Conservation (phyloP, 2,329 filamentous ascomycete species). For the Cytospora leucostoma region DNA sequence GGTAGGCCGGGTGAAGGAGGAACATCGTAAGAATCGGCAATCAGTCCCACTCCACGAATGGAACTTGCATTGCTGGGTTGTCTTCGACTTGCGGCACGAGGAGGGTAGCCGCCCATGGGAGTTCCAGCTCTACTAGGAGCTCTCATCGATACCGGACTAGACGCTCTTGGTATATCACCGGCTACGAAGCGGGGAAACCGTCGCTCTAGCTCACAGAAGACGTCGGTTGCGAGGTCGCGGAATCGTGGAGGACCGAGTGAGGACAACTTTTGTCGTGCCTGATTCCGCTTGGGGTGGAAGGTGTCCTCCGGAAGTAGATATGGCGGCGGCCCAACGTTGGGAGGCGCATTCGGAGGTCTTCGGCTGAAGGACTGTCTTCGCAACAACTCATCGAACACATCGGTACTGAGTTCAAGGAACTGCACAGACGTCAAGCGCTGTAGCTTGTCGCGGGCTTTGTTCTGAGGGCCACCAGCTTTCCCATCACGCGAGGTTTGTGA, state of each 20-base stretch:
- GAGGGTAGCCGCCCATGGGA: slow-evolving; percentile 53
- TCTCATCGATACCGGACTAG: slow-evolving; percentile 68
- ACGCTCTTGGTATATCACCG: slow-evolving; percentile 66
- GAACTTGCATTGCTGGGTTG: slow-evolving; percentile 65
- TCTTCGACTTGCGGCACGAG: slow-evolving; percentile 54
- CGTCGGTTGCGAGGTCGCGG: slow-evolving; percentile 88
- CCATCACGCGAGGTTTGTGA: slow-evolving; percentile 72
- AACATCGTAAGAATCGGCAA: slow-evolving; percentile 49
- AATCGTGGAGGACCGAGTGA: slow-evolving; percentile 86
- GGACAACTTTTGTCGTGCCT: slow-evolving; percentile 92
- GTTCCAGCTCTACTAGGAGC: slow-evolving; percentile 63
- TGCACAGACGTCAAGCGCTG: slow-evolving; percentile 86
- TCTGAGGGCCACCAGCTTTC: slow-evolving; percentile 71
- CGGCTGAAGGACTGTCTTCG: slow-evolving; percentile 73
- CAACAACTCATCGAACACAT: slow-evolving; percentile 93
- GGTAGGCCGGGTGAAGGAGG: slow-evolving; percentile 61
- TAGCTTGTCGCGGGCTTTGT: slow-evolving; percentile 92
- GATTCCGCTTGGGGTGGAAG: slow-evolving; percentile 96
- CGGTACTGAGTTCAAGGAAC: slow-evolving; percentile 95
- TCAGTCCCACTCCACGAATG: slow-evolving; percentile 46
- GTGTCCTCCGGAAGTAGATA: slow-evolving; percentile 82
- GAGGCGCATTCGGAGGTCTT: slow-evolving; percentile 52
- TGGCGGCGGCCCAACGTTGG: slow-evolving; percentile 58
- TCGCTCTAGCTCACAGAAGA: slow-evolving; percentile 91
- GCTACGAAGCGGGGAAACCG: slow-evolving; percentile 80